Conservation (phyloP, 208 protist species). For the Acanthamoeba sp. region DNA sequence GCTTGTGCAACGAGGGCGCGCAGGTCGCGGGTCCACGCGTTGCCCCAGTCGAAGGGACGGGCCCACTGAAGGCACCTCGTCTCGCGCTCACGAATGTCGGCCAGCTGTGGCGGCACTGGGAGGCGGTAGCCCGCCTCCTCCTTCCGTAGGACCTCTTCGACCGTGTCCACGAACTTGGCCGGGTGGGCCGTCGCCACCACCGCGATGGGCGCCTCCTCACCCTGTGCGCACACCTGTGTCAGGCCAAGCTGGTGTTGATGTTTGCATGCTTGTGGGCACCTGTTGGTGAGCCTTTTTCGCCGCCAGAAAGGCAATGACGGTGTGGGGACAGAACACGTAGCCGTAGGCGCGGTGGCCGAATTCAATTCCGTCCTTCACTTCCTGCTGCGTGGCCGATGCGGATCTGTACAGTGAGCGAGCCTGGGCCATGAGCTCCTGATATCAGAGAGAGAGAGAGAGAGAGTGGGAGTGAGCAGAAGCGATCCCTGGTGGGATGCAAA, state of each 20-base stretch:
- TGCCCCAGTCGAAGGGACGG: background rate
- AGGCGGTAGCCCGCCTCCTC: background rate
- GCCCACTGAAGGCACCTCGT: conserved; percentile 49
- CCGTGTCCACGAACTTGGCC: conserved; percentile 78
- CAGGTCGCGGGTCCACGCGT: conserved; percentile 22
- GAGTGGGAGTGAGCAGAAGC: background rate
- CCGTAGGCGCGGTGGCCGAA: background rate
- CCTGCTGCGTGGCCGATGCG: conserved; percentile 1
- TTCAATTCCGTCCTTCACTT: conserved; percentile 56
- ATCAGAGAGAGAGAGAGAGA: background rate
- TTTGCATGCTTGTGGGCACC: background rate
- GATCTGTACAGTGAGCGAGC: conserved; percentile 25
- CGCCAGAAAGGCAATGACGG: conserved; percentile 67
- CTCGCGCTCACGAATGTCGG: conserved; percentile 23
- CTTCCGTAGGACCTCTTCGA: background rate
- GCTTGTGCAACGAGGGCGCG: background rate
- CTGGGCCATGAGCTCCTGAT: conserved; percentile 25
- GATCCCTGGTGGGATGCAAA: background rate
- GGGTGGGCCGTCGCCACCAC: conserved; percentile 79
- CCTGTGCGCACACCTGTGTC: background rate
- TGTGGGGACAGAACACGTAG: conserved; percentile 78
- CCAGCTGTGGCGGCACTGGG: conserved; percentile 41
- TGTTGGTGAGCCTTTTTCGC: conserved; percentile 27
- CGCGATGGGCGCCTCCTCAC: background rate
- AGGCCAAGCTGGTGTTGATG: background rate